phyloP scores from a whole-genome alignment of 148 eudicot genomes.

The Rhododendron griersonianum region DNA sequence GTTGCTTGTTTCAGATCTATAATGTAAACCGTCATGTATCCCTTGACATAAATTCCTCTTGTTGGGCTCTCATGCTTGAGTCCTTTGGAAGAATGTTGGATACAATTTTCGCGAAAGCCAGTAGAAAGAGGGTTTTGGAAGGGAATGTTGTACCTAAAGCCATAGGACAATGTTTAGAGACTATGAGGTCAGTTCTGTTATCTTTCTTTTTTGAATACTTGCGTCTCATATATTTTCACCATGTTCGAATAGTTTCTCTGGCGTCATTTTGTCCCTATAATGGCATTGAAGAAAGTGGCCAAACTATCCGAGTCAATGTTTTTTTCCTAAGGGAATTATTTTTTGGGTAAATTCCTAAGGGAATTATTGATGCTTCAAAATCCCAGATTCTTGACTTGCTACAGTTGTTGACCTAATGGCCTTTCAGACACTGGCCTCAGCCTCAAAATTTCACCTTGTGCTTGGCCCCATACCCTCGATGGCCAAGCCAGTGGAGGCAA shows the following conservation, averaged over 20 bases:
- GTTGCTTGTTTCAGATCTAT: constrained; percentile 49
- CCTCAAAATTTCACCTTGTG: not conserved
- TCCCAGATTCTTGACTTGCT: not conserved
- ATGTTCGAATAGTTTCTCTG: not conserved
- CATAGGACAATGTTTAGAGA: constrained; percentile 62
- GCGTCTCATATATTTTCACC: not conserved
- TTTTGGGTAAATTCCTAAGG: too few species aligned
- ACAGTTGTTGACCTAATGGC: constrained; percentile 5
- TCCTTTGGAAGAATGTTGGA: constrained; percentile 46
- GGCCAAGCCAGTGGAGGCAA: not conserved
- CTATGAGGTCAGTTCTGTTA: constrained; percentile 41
- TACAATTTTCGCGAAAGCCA: constrained; percentile 33
- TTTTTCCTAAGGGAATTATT: not conserved
- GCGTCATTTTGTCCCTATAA: not conserved
- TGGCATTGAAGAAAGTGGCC: not conserved
- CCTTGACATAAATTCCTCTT: constrained; percentile 46
- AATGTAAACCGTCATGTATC: constrained; percentile 36
- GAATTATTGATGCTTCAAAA: not conserved
- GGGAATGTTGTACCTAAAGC: constrained; percentile 45
- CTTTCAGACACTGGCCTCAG: not conserved
- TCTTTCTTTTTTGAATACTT: not conserved
- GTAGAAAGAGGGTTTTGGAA: constrained; percentile 19
- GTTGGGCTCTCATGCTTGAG: constrained; percentile 61
- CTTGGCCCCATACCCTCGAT: not conserved
- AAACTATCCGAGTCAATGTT: not conserved